Conservation (phyloP, 495 filamentous ascomycete species). For the Choiromyces venosus region DNA sequence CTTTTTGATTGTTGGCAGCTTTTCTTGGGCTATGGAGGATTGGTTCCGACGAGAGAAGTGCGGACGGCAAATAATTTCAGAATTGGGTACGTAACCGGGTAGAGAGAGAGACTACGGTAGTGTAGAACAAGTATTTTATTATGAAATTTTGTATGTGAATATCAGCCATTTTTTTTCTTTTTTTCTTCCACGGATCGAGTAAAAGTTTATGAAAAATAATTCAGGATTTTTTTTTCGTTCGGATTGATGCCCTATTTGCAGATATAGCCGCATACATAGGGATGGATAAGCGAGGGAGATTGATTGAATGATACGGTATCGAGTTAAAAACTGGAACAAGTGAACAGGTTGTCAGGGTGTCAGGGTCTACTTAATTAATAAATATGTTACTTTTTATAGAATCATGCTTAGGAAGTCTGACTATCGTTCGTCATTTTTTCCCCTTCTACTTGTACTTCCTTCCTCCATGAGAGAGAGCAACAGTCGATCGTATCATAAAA, state of each 20-base stretch:
- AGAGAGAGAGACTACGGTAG: not conserved
- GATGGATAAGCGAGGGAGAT: constrained; percentile 17
- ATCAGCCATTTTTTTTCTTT: not conserved
- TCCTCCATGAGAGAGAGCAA: not conserved
- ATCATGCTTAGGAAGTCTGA: not conserved
- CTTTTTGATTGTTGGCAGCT: not conserved
- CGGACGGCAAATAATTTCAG: not conserved
- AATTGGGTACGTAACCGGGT: too few species aligned
- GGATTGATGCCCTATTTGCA: constrained; percentile 21
- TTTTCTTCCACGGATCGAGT: not conserved
- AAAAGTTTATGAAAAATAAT: not conserved
- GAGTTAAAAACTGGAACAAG: not conserved
- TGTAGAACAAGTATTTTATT: not conserved
- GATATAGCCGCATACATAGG: constrained; percentile 8
- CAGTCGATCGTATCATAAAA: not conserved
- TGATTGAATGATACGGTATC: constrained; percentile 1
- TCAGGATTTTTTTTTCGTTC: not conserved
- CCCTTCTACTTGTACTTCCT: not conserved
- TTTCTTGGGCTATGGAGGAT: not conserved
- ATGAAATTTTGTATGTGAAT: not conserved
- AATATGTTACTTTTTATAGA: constrained; percentile 3
- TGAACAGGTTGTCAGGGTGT: not conserved
- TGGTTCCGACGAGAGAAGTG: not conserved
- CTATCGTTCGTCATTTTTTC: not conserved
- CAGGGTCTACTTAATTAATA: not conserved